Percentiles rank a stretch among this genome's conserved stretches.
These are phyloP conservation scores for Reticulascus tulasneorum DNA, from an alignment of 2,329 filamentous ascomycete genomes.

Conservation along the genomic window DNA sequence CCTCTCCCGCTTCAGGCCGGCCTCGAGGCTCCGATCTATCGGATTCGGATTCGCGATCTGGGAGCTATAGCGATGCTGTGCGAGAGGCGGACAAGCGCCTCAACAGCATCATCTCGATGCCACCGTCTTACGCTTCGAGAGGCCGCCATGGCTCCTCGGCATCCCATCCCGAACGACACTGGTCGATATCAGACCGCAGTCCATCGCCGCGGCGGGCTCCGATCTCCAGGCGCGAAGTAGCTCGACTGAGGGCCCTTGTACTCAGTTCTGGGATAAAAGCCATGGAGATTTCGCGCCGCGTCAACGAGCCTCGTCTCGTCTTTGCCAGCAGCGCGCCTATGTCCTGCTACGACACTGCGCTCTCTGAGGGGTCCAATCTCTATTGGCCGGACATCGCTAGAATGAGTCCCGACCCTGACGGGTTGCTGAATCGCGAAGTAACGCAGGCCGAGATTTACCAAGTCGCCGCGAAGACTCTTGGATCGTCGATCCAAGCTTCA, in stretches of 20 bases:
- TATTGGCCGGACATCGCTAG: constrained; percentile 41
- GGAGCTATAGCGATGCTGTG: constrained; percentile 22
- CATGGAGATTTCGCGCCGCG: constrained; percentile 68
- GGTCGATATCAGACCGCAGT: constrained; percentile 46
- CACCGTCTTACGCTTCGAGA: constrained; percentile 14
- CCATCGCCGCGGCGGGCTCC: constrained; percentile 31
- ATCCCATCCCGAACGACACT: constrained; percentile 33
- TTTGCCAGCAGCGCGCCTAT: constrained; percentile 4
- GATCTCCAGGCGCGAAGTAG: constrained; percentile 69
- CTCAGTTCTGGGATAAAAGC: constrained; percentile 88
- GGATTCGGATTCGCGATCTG: constrained; percentile 32
- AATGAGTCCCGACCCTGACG: constrained; percentile 31
- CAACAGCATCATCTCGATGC: constrained; percentile 26
- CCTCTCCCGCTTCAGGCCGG: constrained; percentile 24
- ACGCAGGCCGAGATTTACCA: constrained; percentile 44
- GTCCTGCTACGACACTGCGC: constrained; percentile 22
- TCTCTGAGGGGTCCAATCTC: constrained; percentile 20
- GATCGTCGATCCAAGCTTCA: constrained; percentile 41
- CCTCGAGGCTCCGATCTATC: constrained; percentile 32
- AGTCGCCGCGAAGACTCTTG: constrained; percentile 48
- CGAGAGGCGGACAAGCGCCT: constrained; percentile 30
- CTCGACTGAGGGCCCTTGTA: constrained; percentile 71
- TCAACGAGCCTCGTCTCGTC: constrained; percentile 40
- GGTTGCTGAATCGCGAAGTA: constrained; percentile 29
- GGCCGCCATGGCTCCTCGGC: constrained; percentile 15